Conservation (phyloP, 306 rosid genomes). For the Mimosa pudica region DNA sequence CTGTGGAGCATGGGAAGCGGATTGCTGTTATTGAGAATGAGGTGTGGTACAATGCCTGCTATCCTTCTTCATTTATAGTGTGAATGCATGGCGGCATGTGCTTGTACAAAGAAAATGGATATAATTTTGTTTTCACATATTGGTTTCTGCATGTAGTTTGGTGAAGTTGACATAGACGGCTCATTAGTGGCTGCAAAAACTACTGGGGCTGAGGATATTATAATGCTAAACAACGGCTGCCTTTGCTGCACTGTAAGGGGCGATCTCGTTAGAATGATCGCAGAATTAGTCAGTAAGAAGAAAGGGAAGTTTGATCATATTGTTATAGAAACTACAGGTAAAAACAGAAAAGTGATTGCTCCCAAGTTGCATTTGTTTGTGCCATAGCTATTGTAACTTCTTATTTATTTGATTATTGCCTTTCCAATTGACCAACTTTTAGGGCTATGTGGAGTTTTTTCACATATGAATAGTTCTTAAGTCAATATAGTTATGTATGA, state of each 20-base stretch:
- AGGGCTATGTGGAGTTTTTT: constrained; percentile 1
- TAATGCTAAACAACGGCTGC: constrained; percentile 90
- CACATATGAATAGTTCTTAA: not conserved
- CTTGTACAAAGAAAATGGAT: not conserved
- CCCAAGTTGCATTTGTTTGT: not conserved
- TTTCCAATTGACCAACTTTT: not conserved
- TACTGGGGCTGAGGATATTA: constrained; percentile 91
- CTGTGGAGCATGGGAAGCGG: constrained; percentile 88
- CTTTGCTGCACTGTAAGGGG: constrained; percentile 99
- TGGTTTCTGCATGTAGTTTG: constrained; percentile 58
- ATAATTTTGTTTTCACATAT: constrained; percentile 6
- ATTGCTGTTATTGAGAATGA: constrained; percentile 95
- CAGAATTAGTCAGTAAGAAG: constrained; percentile 73
- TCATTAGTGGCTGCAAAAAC: constrained; percentile 85
- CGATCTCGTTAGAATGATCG: constrained; percentile 91
- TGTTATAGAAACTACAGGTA: constrained; percentile 92
- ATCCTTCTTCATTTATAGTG: not conserved
- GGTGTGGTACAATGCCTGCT: constrained; percentile 39
- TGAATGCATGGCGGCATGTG: not conserved
- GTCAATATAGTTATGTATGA: not conserved
- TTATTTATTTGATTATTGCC: not conserved
- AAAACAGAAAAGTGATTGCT: not conserved
- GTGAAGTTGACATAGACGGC: constrained; percentile 94
- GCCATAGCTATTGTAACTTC: not conserved
- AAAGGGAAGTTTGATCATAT: constrained; percentile 91